phyloP scores from a whole-genome alignment of 768 basidiomycete species.

The Auricularia heimuer region DNA sequence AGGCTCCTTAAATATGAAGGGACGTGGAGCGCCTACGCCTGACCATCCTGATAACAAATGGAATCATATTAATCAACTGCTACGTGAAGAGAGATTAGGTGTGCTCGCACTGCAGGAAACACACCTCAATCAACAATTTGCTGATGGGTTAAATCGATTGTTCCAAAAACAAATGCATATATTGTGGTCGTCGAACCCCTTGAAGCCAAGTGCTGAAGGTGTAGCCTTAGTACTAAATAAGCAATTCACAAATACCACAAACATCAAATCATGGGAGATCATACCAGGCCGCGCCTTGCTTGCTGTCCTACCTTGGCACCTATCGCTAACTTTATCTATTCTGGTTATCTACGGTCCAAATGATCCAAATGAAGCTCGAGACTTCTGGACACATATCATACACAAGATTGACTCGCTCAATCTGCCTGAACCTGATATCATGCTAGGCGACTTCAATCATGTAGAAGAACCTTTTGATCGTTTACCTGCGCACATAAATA shows the following conservation, averaged over 20 bases:
- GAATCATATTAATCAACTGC: conserved; percentile 8
- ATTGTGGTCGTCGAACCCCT: conserved; percentile 3
- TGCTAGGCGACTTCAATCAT: neutral
- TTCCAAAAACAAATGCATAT: conserved; percentile 7
- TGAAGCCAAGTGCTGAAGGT: neutral
- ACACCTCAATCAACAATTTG: conserved; percentile 10
- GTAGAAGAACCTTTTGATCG: neutral
- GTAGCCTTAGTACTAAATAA: neutral
- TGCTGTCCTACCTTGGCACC: neutral
- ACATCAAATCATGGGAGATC: neutral
- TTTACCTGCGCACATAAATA: neutral
- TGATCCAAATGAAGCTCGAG: neutral
- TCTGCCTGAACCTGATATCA: neutral
- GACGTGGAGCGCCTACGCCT: neutral
- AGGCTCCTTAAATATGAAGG: neutral
- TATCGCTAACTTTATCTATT: neutral
- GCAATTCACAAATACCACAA: neutral
- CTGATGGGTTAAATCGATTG: neutral
- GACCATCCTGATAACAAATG: conserved; percentile 10
- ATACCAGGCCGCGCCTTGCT: neutral
- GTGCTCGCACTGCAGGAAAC: conserved; percentile 17
- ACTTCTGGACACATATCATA: neutral
- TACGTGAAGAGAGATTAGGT: conserved; percentile 11
- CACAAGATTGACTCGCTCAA: neutral
- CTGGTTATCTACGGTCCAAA: neutral